These are phyloP conservation scores for Chaetomidium leptoderma DNA, from an alignment of 495 filamentous ascomycete genomes.

Conservation along the genomic window DNA sequence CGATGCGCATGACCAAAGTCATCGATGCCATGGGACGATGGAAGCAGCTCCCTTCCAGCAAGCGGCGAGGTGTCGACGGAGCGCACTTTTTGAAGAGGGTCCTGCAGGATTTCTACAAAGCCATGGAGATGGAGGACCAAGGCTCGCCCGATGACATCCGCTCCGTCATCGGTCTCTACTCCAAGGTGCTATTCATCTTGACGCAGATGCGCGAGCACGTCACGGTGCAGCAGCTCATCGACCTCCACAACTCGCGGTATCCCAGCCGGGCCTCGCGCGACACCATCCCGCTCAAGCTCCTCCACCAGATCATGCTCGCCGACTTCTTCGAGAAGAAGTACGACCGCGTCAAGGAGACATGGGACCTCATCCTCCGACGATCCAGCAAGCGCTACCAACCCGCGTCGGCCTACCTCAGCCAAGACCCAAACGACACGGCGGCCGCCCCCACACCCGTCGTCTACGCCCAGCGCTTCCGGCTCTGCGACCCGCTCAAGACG, in stretches of 20 bases:
- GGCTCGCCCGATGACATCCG: constrained; percentile 23
- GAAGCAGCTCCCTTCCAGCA: constrained; percentile 24
- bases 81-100: constrained; percentile 25
- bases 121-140: constrained; percentile 12
- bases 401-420: background rate
- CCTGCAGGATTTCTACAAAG: constrained; percentile 26
- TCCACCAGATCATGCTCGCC: constrained; percentile 62
- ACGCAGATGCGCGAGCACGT: constrained; percentile 52
- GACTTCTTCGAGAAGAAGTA: constrained; percentile 53
- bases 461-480: constrained; percentile 52
- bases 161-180: constrained; percentile 51
- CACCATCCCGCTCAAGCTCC: constrained; percentile 51
- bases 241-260: constrained; percentile 45
- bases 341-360: constrained; percentile 58
- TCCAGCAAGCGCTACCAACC: constrained; percentile 38
- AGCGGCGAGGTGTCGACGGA: constrained; percentile 22
- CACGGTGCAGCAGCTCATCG: constrained; percentile 53
- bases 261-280: constrained; percentile 26
- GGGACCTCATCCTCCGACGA: constrained; percentile 57
- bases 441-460: constrained; percentile 37
- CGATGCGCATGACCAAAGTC: constrained; percentile 31
- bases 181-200: constrained; percentile 56
- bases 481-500: constrained; percentile 53
- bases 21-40: constrained; percentile 36
- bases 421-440: background rate